Evolutionary conservation across 495 filamentous ascomycete genomes (phyloP), one percentile per base, ranked within the genome.

Genomic region (Penicillium daleae): DNA sequence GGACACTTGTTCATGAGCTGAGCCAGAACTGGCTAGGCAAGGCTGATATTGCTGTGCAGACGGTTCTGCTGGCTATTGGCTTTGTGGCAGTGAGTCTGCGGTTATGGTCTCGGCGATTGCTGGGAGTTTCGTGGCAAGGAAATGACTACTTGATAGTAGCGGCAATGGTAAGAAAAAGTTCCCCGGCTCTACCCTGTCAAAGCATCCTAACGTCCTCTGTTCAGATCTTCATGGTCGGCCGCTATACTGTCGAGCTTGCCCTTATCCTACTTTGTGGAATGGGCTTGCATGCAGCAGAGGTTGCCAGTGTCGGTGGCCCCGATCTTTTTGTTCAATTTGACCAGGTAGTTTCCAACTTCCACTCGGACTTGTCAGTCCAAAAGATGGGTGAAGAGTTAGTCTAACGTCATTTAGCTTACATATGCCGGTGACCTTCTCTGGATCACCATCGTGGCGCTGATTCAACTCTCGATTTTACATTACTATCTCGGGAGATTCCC

Each of bases 21-120:
- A 54, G 65, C 51, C 70, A 69, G 50, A 72, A 72, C 56, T 60
- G 60, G 67, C 64, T 66, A 49, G 70, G 70, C 7, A 65, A 68
- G 61, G 59, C 57, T 1, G 65, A 68, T 57, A 68, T 72, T 21
- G 63, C 65, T 22, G 59, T 72, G 13, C 65, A 71, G 35, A 61
- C 70, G 12, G 19, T 71, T 19, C 60, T 71, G 33, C 55, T 72
- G 22, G 44, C 56, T 0, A 33, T 62, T 13, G 46, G 21, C 9
- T 59, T 66, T 39, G 35, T 65, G 22, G 46, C 32, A 35, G 65
- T 72, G 8, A 59, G 52, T n/a, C 46, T 71, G 8, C 60, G 70
- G 27, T 29, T 72, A 44, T 71, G 68, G 68, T 62, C 70, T 29
- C 61, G 70, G 24, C 56, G 60, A 10, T 61, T 67, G 24, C 49